Evolutionary conservation across 75 land plant genomes (phyloP), one percentile per base, ranked within the genome.

Genomic region (Pseudotsuga menziesii): DNA sequence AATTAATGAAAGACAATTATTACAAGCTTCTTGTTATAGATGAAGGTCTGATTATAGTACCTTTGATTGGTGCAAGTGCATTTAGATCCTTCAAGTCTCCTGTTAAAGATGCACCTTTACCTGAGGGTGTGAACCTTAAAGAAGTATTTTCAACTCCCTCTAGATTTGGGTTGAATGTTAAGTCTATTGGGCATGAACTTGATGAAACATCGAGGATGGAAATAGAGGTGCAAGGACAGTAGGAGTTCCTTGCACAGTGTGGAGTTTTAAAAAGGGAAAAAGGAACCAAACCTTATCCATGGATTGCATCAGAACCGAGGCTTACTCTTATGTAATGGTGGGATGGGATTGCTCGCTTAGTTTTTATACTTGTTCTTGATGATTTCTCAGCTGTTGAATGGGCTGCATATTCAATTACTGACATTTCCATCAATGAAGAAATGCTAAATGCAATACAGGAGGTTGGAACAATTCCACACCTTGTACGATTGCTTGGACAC

Each of bases 271-370:
- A 90, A 72, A 77, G 74, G 35, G 91, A 89, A 29, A 83, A 75
- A 64, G 82, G 76, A 57, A 75, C 11, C 25, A 56, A 76, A 57
- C n/a, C 79, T 58, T 25, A 75, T 26, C 17, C 70, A 61, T 77
- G 77, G 36, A 29, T 58, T 13, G 41, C 83, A 0, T 22, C 48
- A 4, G 74, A 67, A 27, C 80, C 80, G 57, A 76, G 64, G n/a
- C 54, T 80, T 61, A 90, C 92, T 4, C 75, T 94, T 36, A 75
- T 94, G 84, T 89, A 92, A 19, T 90, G 89, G 91, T 82, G 84
- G 71, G 98, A 94, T 85, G 98, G 90, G 58, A 85, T 94, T 75
- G 91, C 98, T 58, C 85, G 98, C 1, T 77, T 94, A 29, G 98
- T 94, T 64, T n/a, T n/a, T n/a, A n/a, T n/a, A 60, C 91, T 94